Base-by-base conservation (phyloP, 768 basidiomycete genomes). In the Russula vinacea region DNA sequence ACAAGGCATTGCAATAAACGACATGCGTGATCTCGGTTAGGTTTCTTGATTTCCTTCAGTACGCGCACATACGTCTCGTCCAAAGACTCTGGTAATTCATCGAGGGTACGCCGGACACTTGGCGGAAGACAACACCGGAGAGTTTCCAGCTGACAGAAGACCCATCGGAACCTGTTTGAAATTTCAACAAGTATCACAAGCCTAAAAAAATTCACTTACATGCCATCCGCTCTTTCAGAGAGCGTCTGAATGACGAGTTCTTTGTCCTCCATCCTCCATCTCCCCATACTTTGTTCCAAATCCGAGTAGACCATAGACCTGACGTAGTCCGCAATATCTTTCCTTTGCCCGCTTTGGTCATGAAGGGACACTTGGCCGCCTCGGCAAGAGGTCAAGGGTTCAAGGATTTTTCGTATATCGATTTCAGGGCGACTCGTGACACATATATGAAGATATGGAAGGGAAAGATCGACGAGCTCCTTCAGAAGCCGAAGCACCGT, bases 1-100 rank as follows among this genome's bases (percentile, higher is more conserved):
- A 37, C 33, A 29, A 62, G 60, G 19, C 62, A 63, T n/a, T 63
- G 56, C 9, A 63, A 42, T 8, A 63, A 14, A 29, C 47, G 49
- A 5, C 24, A 56, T 5, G 62, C 56, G 16, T 51, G 49, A 32
- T 58, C 55, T 33, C 39, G 19, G 2, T 51, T 35, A 3, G 49
- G 47, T 7, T 33, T 50, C 22, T 37, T 40, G 40, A 62, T 62
- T 24, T 33, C 37, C 47, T 10, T 35, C 26, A 63, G 39, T 2
- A 58, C 9, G 32, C 56, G 56, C n/a, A 42, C 62, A 16, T 58
- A 62, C 2, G 50, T 59, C 52, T 51, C 57, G 24, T 51, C 50
- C 39, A 58, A 19, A 3, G 26, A 40, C 17, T 45, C 32, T 0
- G 62, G 62, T 35, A 58, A 40, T 32, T 55, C 47, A 6, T 57